Conservation (phyloP, 176 grass and related monocot genomes). For the Cenchrus purpureus region DNA sequence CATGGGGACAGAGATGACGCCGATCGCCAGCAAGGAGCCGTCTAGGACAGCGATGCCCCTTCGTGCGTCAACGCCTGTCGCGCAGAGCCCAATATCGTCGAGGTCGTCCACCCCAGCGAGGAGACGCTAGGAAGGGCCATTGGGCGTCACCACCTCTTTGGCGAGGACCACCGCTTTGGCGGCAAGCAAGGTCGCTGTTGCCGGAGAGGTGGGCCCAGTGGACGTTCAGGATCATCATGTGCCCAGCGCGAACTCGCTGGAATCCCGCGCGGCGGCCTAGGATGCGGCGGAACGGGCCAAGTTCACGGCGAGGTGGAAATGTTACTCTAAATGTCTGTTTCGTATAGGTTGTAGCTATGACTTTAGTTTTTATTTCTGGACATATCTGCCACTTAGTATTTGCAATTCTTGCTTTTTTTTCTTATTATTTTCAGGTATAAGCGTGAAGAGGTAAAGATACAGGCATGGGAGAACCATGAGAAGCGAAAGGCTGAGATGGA, state of each 20-base stretch:
- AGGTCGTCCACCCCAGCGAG: constrained; percentile 67
- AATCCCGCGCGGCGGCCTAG: constrained; percentile 77
- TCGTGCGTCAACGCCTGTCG: constrained; percentile 74
- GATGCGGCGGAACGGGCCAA: constrained; percentile 86
- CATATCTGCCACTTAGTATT: constrained; percentile 1
- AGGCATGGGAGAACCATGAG: constrained; percentile 97
- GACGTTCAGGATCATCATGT: neutral
- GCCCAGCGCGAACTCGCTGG: constrained; percentile 47
- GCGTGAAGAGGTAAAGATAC: constrained; percentile 86
- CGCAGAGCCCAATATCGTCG: constrained; percentile 73
- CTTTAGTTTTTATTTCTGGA: no score
- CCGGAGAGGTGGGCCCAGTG: constrained; percentile 28
- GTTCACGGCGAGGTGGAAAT: constrained; percentile 73
- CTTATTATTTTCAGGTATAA: constrained; percentile 62
- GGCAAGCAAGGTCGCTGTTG: neutral
- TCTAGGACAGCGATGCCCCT: constrained; percentile 84
- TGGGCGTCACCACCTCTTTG: neutral
- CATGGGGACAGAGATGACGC: constrained; percentile 98
- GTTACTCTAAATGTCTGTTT: no score
- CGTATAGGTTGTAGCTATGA: neutral
- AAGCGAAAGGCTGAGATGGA: constrained; percentile 83
- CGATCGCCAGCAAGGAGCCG: constrained; percentile 98
- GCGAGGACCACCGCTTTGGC: neutral
- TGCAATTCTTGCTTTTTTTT: neutral
- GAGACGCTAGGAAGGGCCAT: constrained; percentile 35